phyloP scores from a whole-genome alignment of 2,329 filamentous ascomycete genomes.

The Chrysoporthe deuterocubensis region DNA sequence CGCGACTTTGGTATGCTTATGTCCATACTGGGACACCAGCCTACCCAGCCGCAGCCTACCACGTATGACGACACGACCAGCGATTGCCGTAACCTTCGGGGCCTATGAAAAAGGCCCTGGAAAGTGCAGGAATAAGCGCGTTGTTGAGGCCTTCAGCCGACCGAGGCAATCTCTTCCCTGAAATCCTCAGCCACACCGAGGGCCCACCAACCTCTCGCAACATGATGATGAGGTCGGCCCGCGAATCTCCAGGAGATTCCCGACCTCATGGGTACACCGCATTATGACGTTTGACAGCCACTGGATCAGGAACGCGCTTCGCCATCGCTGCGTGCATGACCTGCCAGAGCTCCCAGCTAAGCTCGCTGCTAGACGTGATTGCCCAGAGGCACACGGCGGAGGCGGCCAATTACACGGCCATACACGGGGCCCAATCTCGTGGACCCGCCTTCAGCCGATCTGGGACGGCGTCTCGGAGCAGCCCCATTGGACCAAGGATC shows the following conservation, averaged over 20 bases:
- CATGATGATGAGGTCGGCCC: not conserved
- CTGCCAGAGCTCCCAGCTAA: slow-evolving; percentile 15
- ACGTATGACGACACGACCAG: no score
- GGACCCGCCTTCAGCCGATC: slow-evolving; percentile 14
- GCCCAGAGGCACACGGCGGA: slow-evolving; percentile 16
- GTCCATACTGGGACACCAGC: not conserved
- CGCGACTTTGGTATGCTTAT: not conserved
- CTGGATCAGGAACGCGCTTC: not conserved
- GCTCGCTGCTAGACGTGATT: slow-evolving; percentile 24
- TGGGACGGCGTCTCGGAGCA: slow-evolving; percentile 15
- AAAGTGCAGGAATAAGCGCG: not conserved
- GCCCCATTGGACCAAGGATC: slow-evolving; percentile 21
- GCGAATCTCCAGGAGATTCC: not conserved
- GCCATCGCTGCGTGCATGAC: not conserved
- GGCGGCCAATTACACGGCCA: slow-evolving; percentile 25
- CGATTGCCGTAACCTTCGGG: not conserved
- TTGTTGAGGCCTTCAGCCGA: not conserved
- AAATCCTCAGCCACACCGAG: not conserved
- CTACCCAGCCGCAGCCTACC: not conserved
- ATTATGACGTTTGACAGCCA: slow-evolving; percentile 7
- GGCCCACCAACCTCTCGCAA: not conserved
- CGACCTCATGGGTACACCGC: not conserved
- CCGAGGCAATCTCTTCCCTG: not conserved
- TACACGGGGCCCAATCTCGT: slow-evolving; percentile 28
- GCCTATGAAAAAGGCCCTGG: not conserved